A percentile compares a stretch with the other conserved stretches of the same genome.
Evolutionary conservation across 768 basidiomycete species (phyloP).

Genomic region (Serpula lacrymans): DNA sequence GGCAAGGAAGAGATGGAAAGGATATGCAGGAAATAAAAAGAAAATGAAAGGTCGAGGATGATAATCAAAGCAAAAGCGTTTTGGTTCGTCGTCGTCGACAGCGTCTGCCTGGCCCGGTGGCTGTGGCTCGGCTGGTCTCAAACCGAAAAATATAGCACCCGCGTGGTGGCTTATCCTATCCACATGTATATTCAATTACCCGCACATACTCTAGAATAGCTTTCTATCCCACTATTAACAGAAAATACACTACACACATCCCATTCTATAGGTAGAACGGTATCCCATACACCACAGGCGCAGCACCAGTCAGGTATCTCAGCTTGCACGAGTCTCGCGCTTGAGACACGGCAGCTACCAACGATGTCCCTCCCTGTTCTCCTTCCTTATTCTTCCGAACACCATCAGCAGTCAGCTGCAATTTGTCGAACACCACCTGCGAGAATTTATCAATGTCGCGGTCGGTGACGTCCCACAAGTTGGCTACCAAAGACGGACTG

Average conservation of each 20-base stretch:
- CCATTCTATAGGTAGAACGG: constrained; percentile 82
- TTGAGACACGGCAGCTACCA: constrained; percentile 75
- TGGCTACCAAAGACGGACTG: constrained; percentile 90
- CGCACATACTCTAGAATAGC: no score
- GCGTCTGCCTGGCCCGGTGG: constrained; percentile 1
- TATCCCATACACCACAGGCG: constrained; percentile 93
- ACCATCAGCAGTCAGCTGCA: constrained; percentile 44
- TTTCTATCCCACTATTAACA: no score
- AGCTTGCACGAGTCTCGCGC: constrained; percentile 84
- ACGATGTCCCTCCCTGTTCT: constrained; percentile 34
- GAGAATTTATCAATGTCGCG: constrained; percentile 94
- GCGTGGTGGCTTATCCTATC: no score
- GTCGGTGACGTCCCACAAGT: constrained; percentile 98
- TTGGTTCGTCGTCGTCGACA: constrained; percentile 1
- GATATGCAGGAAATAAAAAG: background rate
- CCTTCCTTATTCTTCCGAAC: constrained; percentile 10
- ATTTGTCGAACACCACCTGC: constrained; percentile 72
- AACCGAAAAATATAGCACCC: background rate
- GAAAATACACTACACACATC: no score
- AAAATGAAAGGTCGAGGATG: no score
- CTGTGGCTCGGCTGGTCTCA: constrained; percentile 4
- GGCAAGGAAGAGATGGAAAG: constrained; percentile 1
- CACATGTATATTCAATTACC: no score
- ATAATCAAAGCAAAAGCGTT: background rate
- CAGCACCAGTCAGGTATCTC: constrained; percentile 91